These are phyloP conservation scores for Phanerodontia chrysosporium DNA, from an alignment of 768 basidiomycete genomes.

Conservation along the genomic window DNA sequence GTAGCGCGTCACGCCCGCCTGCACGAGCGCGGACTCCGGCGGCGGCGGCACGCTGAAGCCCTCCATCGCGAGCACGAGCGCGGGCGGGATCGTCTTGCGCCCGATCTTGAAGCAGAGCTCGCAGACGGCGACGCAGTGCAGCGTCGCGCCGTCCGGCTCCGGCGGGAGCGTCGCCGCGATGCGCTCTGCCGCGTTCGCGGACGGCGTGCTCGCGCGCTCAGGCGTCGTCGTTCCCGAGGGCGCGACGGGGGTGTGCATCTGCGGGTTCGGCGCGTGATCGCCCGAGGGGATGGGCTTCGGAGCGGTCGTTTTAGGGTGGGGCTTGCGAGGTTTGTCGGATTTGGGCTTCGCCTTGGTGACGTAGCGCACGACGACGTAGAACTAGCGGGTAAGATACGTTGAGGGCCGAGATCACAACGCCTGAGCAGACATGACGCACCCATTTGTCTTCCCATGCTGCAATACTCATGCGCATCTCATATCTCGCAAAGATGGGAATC, in stretches of 20 bases:
- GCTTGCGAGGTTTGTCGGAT: conserved; percentile 4
- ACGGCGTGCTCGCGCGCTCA: conserved; percentile 1
- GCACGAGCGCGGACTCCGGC: not conserved
- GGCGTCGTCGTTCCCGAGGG: conserved; percentile 20
- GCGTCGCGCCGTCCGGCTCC: conserved; percentile 46
- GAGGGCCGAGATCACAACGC: not conserved
- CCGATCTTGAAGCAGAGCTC: conserved; percentile 67
- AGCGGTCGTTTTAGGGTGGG: not conserved
- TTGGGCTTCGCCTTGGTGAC: conserved; percentile 44
- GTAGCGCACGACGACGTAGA: conserved; percentile 61
- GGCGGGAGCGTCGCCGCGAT: conserved; percentile 12
- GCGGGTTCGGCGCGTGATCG: conserved; percentile 17
- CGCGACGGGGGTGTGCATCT: conserved; percentile 34
- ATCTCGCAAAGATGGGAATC: conserved; percentile 57
- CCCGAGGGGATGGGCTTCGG: conserved; percentile 10
- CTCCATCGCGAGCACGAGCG: conserved; percentile 52
- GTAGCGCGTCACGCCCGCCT: conserved; percentile 19
- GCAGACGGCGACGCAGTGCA: conserved; percentile 63
- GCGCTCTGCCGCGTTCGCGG: conserved; percentile 10
- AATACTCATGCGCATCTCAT: conserved; percentile 56
- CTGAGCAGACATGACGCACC: conserved; percentile 39
- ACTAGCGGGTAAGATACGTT: conserved; percentile 29
- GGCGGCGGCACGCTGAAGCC: conserved; percentile 39
- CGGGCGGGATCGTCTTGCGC: conserved; percentile 71
- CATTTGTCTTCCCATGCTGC: conserved; percentile 77